Evolutionary conservation across 1,284 basidiomycete genomes (phyloP), one percentile per base, ranked within the genome.

Genomic region (Pseudozyma sp.): DNA sequence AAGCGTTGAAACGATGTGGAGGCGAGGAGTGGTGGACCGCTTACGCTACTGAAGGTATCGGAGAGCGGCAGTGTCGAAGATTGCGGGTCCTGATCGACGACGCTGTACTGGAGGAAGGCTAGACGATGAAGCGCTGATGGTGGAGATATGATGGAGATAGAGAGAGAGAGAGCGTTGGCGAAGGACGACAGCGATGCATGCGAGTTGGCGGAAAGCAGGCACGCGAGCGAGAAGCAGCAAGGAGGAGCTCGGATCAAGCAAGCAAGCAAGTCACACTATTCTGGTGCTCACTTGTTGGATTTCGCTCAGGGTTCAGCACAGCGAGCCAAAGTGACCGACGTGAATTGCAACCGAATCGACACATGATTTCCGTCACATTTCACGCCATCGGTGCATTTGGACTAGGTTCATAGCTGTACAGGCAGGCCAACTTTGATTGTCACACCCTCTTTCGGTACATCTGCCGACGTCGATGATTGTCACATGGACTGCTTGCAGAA

Each of bases 221-320:
- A 24, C 19, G 43, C 43, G 24, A 24, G 3, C 39, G 39, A 42
- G 39, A 42, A 42, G 11, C 13, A 42, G 39, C 39, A 13, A n/a
- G 16, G 39, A 40, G 9, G 43, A 44, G 43, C 43, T 44, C 43
- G 19, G 42, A 44, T 44, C 39, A 40, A 40, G 39, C 16, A 8
- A 24, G 19, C 17, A 19, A 24, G 7, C n/a, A 8, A 7, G 8
- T 42, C n/a, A 10, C 40, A 42, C n/a, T n/a, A n/a, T n/a, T n/a
- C 24, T 24, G 24, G 24, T 24, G 24, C 24, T 24, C 24, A 24
- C 24, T 24, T 24, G 24, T 24, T 24, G 24, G 24, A 24, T 24
- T 24, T 24, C 35, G 14, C 9, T 14, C 35, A 37, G 35, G 35
- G 35, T 37, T 37, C 35, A 37, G 9, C 14, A 8, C 35, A 37